Evolutionary conservation across 768 basidiomycete genomes (phyloP).

Genomic region (Phlebiopsis flavidoalba): DNA sequence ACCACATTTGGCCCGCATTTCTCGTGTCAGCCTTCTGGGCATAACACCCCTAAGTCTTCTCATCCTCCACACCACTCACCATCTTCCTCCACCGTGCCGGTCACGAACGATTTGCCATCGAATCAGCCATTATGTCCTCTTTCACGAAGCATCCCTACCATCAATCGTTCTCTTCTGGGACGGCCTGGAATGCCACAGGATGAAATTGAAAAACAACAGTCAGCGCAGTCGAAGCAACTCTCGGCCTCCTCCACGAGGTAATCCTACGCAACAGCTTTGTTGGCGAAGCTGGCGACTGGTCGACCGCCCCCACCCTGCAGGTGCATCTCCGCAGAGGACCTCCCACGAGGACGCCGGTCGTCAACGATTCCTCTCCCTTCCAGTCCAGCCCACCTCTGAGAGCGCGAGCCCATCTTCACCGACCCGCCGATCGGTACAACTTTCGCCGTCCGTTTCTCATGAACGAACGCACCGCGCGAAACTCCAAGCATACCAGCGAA

Average conservation of each 20-base stretch:
- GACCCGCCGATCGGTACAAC: not conserved
- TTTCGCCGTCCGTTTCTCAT: not conserved
- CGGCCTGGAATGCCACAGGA: not conserved
- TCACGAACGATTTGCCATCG: not conserved
- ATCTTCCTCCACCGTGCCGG: not conserved
- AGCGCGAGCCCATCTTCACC: not conserved
- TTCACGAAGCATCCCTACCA: not conserved
- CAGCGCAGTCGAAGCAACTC: not conserved
- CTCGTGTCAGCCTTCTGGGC: too few relatives aligned
- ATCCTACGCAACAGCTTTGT: constrained; percentile 2
- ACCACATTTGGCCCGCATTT: too few relatives aligned
- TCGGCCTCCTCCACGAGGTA: not conserved
- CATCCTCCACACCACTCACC: not conserved
- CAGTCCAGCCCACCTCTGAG: not conserved
- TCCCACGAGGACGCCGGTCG: not conserved
- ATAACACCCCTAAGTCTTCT: too few relatives aligned
- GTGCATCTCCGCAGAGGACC: not conserved
- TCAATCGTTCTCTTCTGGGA: not conserved
- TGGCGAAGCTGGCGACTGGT: not conserved
- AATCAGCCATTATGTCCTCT: not conserved
- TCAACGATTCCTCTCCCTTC: not conserved
- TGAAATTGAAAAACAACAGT: not conserved
- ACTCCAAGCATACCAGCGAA: not conserved
- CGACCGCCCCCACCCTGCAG: not conserved
- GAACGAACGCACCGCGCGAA: not conserved